Evolutionary conservation across 202 grass and related monocot genomes (phyloP), one percentile per base, ranked within the genome.

Genomic region (Carex sylvatica): DNA sequence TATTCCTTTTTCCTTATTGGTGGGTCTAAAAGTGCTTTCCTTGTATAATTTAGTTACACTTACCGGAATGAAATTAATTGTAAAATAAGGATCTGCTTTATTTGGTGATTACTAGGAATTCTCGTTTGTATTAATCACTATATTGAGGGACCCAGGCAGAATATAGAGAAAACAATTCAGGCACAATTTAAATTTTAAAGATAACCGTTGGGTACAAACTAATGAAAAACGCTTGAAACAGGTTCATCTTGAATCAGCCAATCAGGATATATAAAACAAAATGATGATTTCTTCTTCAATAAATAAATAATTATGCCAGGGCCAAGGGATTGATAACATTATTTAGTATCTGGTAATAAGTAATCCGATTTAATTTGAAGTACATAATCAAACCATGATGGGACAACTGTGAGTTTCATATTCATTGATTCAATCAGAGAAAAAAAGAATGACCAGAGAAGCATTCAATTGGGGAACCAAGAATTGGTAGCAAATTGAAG

Each of bases 371-470:
- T 56, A 5, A 54, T 19, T 74, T 24, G 9, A n/a, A 18, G 5
- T 53, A 15, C 18, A 30, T 16, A 55, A 54, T 30, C 1, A n/a
- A 30, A 38, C 16, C 31, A 38, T 68, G 6, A 38, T 70, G 16
- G 36, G n/a, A 61, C 33, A 69, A 73, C 28, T 54, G 72, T 73
- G 26, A 26, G 49, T 76, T 76, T 28, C 51, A 56, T 47, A 24
- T 76, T 76, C 72, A 76, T 76, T 76, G n/a, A 77, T 75, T 10
- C 16, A 75, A 49, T 9, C 71, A 54, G 13, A 74, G 24, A 73
- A 13, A 74, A 51, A 73, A 6, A 74, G 8, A 74, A 75, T 75
- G 47, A 75, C 11, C 24, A 55, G 49, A 31, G 47, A 54, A 75
- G 24, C 49, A 33, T 75, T 75, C 26, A 55, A 75, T 59, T 77